A percentile compares a stretch with the other conserved stretches of the same genome.
phyloP scores from a whole-genome alignment of 495 filamentous ascomycete species.

The Penicillium goetzii region DNA sequence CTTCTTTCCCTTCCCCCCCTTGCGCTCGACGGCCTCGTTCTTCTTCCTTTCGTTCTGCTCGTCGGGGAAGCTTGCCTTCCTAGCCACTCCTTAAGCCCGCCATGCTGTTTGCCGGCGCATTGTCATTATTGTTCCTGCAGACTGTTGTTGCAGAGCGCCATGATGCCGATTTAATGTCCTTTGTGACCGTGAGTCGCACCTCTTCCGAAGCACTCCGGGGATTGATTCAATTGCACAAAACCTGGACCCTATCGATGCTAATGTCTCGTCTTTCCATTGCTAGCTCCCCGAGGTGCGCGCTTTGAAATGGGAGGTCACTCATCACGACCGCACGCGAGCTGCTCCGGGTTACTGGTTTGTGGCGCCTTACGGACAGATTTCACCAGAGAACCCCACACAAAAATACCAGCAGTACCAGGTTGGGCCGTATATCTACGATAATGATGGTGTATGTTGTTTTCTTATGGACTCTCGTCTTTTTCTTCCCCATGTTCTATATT shows the following conservation, averaged over 20 bases:
- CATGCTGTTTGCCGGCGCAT: constrained; percentile 36
- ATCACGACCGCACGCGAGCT: constrained; percentile 30
- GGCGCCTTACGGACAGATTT: constrained; percentile 44
- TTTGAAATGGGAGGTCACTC: constrained; percentile 36
- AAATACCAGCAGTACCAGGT: constrained; percentile 48
- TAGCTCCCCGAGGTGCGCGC: constrained; percentile 39
- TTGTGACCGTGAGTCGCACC: constrained; percentile 38
- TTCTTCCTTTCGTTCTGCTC: background rate
- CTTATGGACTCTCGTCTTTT: background rate
- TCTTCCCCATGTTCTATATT: background rate
- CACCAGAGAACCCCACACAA: constrained; percentile 26
- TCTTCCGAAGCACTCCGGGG: background rate
- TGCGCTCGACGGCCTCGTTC: constrained; percentile 9
- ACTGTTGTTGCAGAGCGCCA: constrained; percentile 34
- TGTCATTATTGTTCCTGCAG: constrained; percentile 35
- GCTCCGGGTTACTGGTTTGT: constrained; percentile 50
- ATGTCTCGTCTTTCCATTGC: background rate
- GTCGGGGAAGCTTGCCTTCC: constrained; percentile 33
- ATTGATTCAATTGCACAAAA: background rate
- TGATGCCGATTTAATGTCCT: constrained; percentile 46
- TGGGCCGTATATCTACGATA: constrained; percentile 51
- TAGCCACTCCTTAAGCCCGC: constrained; percentile 36
- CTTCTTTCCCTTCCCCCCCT: constrained; percentile 2
- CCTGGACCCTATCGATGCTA: background rate
- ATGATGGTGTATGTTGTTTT: constrained; percentile 36